Percentiles rank a stretch among this genome's conserved stretches.
Evolutionary conservation across 2,329 filamentous ascomycete genomes (phyloP).

Genomic region (Colletotrichum abscissum): DNA sequence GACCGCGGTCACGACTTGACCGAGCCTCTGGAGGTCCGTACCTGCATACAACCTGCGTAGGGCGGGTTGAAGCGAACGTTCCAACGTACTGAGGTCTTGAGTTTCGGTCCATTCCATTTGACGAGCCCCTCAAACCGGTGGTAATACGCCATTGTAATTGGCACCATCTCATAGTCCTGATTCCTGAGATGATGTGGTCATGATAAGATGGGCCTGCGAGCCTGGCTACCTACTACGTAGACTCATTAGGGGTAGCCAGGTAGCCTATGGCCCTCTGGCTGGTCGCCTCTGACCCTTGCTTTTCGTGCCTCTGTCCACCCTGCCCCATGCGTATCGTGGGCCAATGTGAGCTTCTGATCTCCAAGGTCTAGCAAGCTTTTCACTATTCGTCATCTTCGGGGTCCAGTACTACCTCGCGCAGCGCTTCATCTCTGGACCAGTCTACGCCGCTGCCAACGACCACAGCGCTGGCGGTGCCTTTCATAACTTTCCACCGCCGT

Average conservation of each 20-base stretch:
- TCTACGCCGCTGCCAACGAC: conserved; percentile 86
- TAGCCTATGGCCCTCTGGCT: too few species aligned
- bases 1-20: background rate
- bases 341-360: background rate
- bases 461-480: conserved; percentile 81
- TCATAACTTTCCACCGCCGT: conserved; percentile 79
- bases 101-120: background rate
- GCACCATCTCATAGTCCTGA: background rate
- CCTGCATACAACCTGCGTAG: background rate
- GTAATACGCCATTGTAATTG: background rate
- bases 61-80: background rate
- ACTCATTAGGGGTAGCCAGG: too few species aligned
- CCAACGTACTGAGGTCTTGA: background rate
- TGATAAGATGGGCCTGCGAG: background rate
- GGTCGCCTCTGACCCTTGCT: too few species aligned
- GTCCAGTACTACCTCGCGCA: conserved; percentile 80
- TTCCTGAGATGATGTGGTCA: background rate
- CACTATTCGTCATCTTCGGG: conserved; percentile 52
- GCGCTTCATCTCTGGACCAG: conserved; percentile 77
- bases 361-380: background rate
- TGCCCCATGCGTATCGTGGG: background rate
- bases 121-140: background rate
- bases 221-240: too few species aligned
- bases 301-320: background rate
- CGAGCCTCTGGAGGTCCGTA: background rate